A percentile compares a stretch with the other conserved stretches of the same genome.
Conservation (phyloP, 1,139 yeast species). For the Sugiyamaella castrensis region DNA sequence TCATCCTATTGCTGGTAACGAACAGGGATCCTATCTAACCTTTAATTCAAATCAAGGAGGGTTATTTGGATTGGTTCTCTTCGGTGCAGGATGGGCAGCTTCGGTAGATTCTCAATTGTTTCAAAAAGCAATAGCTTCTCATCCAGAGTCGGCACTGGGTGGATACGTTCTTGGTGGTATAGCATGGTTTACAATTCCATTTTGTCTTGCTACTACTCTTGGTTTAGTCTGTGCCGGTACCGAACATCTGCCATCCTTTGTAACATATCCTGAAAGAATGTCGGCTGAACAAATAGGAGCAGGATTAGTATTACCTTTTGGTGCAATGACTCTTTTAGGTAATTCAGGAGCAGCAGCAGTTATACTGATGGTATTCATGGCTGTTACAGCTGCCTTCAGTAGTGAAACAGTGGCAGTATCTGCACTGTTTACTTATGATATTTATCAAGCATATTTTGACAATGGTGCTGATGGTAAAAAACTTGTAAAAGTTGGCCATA, state of each 20-base stretch:
- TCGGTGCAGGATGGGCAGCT: slow-evolving; percentile 31
- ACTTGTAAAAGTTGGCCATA: slow-evolving; percentile 63
- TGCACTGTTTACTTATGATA: slow-evolving; percentile 75
- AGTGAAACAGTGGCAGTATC: slow-evolving; percentile 85
- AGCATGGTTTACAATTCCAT: slow-evolving; percentile 86
- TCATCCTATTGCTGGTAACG: slow-evolving; percentile 44
- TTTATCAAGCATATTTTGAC: slow-evolving; percentile 71
- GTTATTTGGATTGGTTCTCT: slow-evolving; percentile 27
- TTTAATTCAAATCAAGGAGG: slow-evolving; percentile 62
- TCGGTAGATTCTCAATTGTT: slow-evolving; percentile 25
- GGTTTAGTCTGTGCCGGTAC: slow-evolving; percentile 75
- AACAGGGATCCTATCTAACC: slow-evolving; percentile 50
- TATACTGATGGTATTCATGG: slow-evolving; percentile 74
- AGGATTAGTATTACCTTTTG: slow-evolving; percentile 78
- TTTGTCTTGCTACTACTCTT: slow-evolving; percentile 72
- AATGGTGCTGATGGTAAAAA: slow-evolving; percentile 70
- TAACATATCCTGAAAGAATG: slow-evolving; percentile 60
- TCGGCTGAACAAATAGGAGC: slow-evolving; percentile 64
- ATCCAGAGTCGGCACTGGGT: slow-evolving; percentile 78
- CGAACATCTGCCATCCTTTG: slow-evolving; percentile 49
- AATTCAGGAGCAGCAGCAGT: slow-evolving; percentile 81
- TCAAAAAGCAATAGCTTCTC: slow-evolving; percentile 72
- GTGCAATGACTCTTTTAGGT: slow-evolving; percentile 78
- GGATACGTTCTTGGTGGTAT: slow-evolving; percentile 85
- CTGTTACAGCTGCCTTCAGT: slow-evolving; percentile 53